A percentile compares a stretch with the other conserved stretches of the same genome.
These are phyloP conservation scores for Corylus avellana DNA, from an alignment of 306 rosid species.

Conservation along the genomic window DNA sequence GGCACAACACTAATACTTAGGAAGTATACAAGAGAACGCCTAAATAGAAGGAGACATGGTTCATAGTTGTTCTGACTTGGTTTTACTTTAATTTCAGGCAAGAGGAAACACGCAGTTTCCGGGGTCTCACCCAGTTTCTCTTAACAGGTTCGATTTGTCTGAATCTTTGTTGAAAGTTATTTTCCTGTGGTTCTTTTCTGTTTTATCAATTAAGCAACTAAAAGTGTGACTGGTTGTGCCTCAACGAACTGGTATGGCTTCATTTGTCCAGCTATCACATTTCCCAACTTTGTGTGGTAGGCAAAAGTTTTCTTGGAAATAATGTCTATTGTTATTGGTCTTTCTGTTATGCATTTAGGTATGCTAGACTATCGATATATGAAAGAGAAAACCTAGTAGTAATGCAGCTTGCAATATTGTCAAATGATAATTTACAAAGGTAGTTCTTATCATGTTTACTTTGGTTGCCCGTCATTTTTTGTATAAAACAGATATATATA, in stretches of 20 bases:
- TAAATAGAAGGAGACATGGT: not conserved
- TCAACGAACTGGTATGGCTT: not conserved
- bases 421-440: not conserved
- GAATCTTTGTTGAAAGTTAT: conserved; percentile 3
- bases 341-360: conserved; percentile 8
- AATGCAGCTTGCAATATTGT: not conserved
- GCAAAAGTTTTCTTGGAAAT: not conserved
- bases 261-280: not conserved
- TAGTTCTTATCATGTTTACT: not conserved
- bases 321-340: not conserved
- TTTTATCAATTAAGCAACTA: conserved; percentile 8
- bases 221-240: conserved; percentile 14
- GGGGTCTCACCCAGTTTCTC: conserved; percentile 96
- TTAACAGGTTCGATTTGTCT: conserved; percentile 62
- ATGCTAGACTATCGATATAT: not conserved
- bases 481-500: too few species aligned
- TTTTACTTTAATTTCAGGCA: conserved; percentile 54
- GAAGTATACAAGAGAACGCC: too few species aligned
- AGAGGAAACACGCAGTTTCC: conserved; percentile 85
- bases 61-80: conserved; percentile 13
- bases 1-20: too few species aligned
- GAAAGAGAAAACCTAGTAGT: not conserved
- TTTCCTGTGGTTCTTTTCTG: conserved; percentile 7
- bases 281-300: not conserved
- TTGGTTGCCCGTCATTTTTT: not conserved